phyloP scores from a whole-genome alignment of 176 grass and related monocot species.

The Puya raimondii region DNA sequence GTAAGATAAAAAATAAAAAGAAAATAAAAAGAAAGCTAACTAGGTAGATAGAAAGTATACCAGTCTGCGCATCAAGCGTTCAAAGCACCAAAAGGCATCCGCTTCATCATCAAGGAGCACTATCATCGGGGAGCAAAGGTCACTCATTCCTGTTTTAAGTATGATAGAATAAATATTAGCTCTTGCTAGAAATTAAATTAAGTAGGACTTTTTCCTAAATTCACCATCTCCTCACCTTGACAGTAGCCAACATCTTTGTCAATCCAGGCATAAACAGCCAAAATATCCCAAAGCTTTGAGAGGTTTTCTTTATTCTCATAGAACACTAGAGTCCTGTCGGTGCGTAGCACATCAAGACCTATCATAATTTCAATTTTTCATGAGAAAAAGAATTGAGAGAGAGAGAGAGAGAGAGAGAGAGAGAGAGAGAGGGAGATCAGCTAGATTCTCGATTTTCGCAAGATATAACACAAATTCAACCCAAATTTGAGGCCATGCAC shows the following conservation, averaged over 20 bases:
- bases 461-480: too few relatives aligned
- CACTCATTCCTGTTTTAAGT: slow-evolving; percentile 80
- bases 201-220: slow-evolving; percentile 3
- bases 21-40: slow-evolving; percentile 3
- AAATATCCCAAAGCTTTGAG: slow-evolving; percentile 96
- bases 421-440: neutral
- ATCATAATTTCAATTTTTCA: slow-evolving; percentile 16
- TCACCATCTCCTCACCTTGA: slow-evolving; percentile 48
- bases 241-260: slow-evolving; percentile 99
- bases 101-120: slow-evolving; percentile 88
- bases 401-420: too few relatives aligned
- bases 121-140: slow-evolving; percentile 98
- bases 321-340: slow-evolving; percentile 90
- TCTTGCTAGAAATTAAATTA: neutral
- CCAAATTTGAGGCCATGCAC: neutral
- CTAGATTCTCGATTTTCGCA: neutral
- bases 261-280: slow-evolving; percentile 97
- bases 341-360: slow-evolving; percentile 96
- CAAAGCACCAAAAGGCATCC: slow-evolving; percentile 98
- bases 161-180: slow-evolving; percentile 20
- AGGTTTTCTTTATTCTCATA: slow-evolving; percentile 98
- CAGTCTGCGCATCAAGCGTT: slow-evolving; percentile 96
- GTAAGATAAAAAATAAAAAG: neutral
- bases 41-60: slow-evolving; percentile 32
- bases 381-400: slow-evolving; percentile 7